Percentiles rank a stretch among this genome's conserved stretches.
These are phyloP conservation scores for Teunomyces atbi DNA, from an alignment of 805 yeast genomes.

Conservation along the genomic window DNA sequence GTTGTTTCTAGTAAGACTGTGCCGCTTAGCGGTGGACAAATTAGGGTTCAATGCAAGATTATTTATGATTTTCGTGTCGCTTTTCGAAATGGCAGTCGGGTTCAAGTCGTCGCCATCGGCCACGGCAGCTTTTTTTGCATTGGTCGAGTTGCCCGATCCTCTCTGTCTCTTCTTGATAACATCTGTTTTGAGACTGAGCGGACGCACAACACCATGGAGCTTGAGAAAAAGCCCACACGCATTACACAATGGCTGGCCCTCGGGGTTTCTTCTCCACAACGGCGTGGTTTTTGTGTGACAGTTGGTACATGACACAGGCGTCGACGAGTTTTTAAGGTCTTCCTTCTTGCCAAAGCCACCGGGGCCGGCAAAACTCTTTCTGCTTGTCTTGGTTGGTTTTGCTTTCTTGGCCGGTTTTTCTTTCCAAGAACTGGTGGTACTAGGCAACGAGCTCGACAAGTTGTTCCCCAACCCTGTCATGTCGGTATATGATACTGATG, in stretches of 20 bases:
- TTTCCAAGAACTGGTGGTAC: slow-evolving; percentile 2
- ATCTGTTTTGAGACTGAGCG: slow-evolving; percentile 85
- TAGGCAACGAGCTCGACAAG: slow-evolving; percentile 12
- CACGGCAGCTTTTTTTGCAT: slow-evolving; percentile 10
- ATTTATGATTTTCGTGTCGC: slow-evolving; percentile 8
- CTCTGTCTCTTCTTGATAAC: slow-evolving; percentile 91
- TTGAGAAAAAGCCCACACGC: slow-evolving; percentile 94
- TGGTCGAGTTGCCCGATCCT: slow-evolving; percentile 21
- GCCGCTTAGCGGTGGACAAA: slow-evolving; percentile 2
- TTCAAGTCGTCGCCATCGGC: slow-evolving; percentile 48
- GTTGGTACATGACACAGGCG: slow-evolving; percentile 61
- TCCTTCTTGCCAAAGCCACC: background rate
- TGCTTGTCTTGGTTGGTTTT: slow-evolving; percentile 4
- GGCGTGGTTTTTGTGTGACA: slow-evolving; percentile 94
- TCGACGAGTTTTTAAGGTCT: background rate
- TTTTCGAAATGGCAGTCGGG: slow-evolving; percentile 40
- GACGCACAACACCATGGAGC: slow-evolving; percentile 93
- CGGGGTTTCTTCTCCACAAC: slow-evolving; percentile 89
- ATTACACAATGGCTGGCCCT: slow-evolving; percentile 90
- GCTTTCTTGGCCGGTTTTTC: slow-evolving; percentile 4
- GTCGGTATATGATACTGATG: background rate
- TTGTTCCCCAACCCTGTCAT: background rate
- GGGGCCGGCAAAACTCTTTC: slow-evolving; percentile 6
- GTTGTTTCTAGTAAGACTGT: slow-evolving; percentile 8
- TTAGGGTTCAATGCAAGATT: slow-evolving; percentile 8